phyloP scores from a whole-genome alignment of 2,329 filamentous ascomycete species.

The Neofusicoccum umdonicola region DNA sequence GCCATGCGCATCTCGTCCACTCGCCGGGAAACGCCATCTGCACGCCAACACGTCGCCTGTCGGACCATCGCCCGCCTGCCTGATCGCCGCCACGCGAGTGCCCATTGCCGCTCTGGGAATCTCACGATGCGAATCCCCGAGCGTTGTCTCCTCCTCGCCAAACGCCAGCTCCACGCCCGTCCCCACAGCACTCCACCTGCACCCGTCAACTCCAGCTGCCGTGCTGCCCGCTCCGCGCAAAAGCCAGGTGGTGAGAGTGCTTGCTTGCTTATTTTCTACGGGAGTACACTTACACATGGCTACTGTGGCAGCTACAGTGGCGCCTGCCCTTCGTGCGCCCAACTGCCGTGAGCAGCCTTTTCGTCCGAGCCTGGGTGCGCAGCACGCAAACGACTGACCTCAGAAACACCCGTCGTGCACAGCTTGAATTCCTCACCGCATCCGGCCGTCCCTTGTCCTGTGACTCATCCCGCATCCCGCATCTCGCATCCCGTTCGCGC shows the following conservation, averaged over 20 bases:
- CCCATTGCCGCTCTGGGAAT: conserved; percentile 8
- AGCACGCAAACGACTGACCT: background rate
- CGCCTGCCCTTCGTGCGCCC: background rate
- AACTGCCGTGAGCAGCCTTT: background rate
- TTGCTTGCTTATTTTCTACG: background rate
- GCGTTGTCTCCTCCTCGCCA: background rate
- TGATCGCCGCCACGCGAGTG: background rate
- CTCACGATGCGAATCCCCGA: background rate
- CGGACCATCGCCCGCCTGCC: background rate
- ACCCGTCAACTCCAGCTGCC: background rate
- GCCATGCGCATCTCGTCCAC: background rate
- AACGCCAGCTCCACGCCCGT: background rate
- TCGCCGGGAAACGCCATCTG: background rate
- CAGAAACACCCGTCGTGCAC: background rate
- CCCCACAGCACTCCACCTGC: background rate
- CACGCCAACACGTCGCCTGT: background rate
- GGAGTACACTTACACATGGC: background rate
- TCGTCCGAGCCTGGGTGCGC: background rate
- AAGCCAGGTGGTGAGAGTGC: background rate
- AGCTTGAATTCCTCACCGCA: conserved; percentile 2
- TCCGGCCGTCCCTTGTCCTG: background rate
- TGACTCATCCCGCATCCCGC: background rate
- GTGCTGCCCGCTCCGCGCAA: background rate
- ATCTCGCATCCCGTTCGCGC: background rate
- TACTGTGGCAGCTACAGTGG: background rate